Evolutionary conservation across 352 stramenopile species (phyloP).

Genomic region (Phytophthora capsici): DNA sequence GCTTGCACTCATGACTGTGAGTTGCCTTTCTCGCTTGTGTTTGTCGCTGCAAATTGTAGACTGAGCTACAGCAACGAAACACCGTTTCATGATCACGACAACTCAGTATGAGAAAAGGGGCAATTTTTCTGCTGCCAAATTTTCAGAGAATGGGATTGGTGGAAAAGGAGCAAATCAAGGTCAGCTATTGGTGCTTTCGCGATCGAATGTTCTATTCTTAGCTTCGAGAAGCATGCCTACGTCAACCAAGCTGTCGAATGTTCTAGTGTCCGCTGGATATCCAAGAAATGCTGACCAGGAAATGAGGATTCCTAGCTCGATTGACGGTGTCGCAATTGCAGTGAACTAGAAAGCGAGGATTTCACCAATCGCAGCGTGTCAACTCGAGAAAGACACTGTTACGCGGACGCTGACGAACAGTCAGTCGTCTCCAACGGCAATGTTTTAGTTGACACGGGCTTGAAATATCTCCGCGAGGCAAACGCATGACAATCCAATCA

Average conservation of each 20-base stretch:
- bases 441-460: too few relatives aligned
- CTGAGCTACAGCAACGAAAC: constrained; percentile 17
- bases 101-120: constrained; percentile 15
- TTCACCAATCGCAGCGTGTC: constrained; percentile 26
- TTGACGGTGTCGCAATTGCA: too few relatives aligned
- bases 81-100: constrained; percentile 34
- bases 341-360: constrained; percentile 6
- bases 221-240: constrained; percentile 29
- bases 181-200: constrained; percentile 21
- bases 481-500: too few relatives aligned
- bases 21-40: constrained; percentile 25
- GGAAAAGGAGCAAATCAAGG: constrained; percentile 5
- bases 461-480: too few relatives aligned
- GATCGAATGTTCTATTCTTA: constrained; percentile 34
- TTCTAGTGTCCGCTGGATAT: too few relatives aligned
- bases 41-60: constrained; percentile 38
- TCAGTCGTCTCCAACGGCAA: too few relatives aligned
- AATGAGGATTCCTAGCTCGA: background rate
- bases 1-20: constrained; percentile 24
- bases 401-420: background rate
- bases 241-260: background rate
- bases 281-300: background rate
- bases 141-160: constrained; percentile 27
- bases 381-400: constrained; percentile 5
- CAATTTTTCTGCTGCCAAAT: constrained; percentile 13